Evolutionary conservation across 2,329 filamentous ascomycete species (phyloP).

Genomic region (Plectosphaerella cucumerina): DNA sequence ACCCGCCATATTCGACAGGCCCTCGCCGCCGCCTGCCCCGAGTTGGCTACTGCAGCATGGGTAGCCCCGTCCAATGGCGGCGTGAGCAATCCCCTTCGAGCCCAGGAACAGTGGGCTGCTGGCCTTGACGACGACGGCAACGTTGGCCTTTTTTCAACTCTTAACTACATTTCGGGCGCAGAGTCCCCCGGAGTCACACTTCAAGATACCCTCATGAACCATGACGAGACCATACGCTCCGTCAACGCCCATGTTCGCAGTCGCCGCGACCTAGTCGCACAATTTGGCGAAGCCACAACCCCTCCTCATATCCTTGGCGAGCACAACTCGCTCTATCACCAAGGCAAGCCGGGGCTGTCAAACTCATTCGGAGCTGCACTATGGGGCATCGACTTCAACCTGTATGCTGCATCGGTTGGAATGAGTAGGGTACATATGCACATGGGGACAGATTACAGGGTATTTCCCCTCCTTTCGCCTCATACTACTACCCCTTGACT

Average conservation of each 20-base stretch:
- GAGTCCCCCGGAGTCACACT: constrained; percentile 57
- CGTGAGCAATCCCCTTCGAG: constrained; percentile 44
- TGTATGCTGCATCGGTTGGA: constrained; percentile 51
- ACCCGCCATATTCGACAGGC: constrained; percentile 42
- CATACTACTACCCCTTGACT: background rate
- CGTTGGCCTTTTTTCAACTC: constrained; percentile 51
- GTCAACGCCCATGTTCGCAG: constrained; percentile 44
- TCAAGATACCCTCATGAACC: constrained; percentile 60
- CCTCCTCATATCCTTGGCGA: constrained; percentile 56
- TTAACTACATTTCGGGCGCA: constrained; percentile 63
- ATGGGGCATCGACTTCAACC: constrained; percentile 60
- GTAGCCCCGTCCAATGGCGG: constrained; percentile 57
- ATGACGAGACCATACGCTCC: constrained; percentile 45
- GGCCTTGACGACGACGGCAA: constrained; percentile 45
- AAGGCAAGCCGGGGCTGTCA: constrained; percentile 57
- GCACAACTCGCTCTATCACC: constrained; percentile 58
- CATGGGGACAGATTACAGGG: constrained; percentile 57
- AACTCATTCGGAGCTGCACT: constrained; percentile 63
- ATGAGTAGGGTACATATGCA: constrained; percentile 61
- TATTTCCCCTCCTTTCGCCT: constrained; percentile 11
- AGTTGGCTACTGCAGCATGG: constrained; percentile 23
- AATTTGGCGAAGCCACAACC: constrained; percentile 34
- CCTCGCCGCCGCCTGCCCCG: constrained; percentile 45
- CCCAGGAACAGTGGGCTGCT: constrained; percentile 45
- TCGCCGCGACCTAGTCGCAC: constrained; percentile 31